A percentile compares a stretch with the other conserved stretches of the same genome.
These are phyloP conservation scores for Cyathus striatus DNA, from an alignment of 768 basidiomycete genomes.

Conservation along the genomic window DNA sequence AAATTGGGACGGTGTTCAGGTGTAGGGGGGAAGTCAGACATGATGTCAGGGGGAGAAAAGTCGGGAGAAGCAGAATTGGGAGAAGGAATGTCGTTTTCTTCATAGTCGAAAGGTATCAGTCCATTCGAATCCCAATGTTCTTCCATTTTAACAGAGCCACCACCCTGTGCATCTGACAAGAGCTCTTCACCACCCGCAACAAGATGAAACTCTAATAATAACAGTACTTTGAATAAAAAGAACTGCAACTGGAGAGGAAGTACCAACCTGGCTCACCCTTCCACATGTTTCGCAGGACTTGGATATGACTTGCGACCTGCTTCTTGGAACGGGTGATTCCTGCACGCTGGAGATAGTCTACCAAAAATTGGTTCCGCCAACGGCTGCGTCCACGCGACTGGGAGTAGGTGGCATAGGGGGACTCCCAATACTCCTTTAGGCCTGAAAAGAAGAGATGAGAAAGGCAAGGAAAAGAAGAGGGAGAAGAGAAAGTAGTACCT, in stretches of 20 bases:
- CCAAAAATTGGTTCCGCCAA: constrained; percentile 83
- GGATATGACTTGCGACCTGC: constrained; percentile 87
- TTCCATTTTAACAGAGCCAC: constrained; percentile 47
- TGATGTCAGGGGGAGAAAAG: constrained; percentile 40
- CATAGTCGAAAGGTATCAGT: constrained; percentile 41
- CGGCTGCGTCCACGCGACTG: constrained; percentile 70
- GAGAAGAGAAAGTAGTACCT: constrained; percentile 31
- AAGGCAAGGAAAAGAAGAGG: constrained; percentile 1
- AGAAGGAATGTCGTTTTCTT: constrained; percentile 31
- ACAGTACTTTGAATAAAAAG: constrained; percentile 9
- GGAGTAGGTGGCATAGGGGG: constrained; percentile 73
- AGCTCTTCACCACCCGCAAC: constrained; percentile 80
- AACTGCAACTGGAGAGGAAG: constrained; percentile 4
- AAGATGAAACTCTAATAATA: constrained; percentile 59
- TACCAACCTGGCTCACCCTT: constrained; percentile 69
- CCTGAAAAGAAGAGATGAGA: constrained; percentile 31
- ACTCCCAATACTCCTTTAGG: constrained; percentile 73
- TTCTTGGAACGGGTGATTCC: constrained; percentile 77
- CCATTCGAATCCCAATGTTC: constrained; percentile 37
- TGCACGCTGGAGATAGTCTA: constrained; percentile 68
- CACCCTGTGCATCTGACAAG: constrained; percentile 40
- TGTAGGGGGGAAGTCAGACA: constrained; percentile 40
- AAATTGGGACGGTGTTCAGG: constrained; percentile 31
- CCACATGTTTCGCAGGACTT: constrained; percentile 85
- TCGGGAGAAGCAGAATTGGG: constrained; percentile 38